A percentile compares a stretch with the other conserved stretches of the same genome.
Evolutionary conservation across 805 yeast species (phyloP).

Genomic region (Wickerhamomyces kurtzmanii): DNA sequence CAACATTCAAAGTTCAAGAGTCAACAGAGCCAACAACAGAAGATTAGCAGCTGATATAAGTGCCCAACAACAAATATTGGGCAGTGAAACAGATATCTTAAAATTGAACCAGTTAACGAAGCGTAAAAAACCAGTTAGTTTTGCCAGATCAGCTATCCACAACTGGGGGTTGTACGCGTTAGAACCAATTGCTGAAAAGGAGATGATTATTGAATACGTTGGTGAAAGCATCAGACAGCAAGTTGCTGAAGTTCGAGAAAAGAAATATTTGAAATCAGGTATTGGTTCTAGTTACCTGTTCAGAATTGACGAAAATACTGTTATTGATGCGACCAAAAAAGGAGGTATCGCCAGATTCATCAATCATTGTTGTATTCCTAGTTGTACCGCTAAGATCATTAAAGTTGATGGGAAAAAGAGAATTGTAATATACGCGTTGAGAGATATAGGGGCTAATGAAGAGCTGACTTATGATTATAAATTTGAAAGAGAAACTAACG

Average conservation of each 20-base stretch:
- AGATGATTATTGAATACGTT: slow-evolving; percentile 96
- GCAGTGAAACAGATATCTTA: slow-evolving; percentile 72
- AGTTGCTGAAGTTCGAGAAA: slow-evolving; percentile 88
- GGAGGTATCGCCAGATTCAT: slow-evolving; percentile 97
- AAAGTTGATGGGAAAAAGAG: slow-evolving; percentile 90
- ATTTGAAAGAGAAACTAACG: slow-evolving; percentile 85
- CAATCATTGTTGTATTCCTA: slow-evolving; percentile 95
- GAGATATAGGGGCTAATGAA: slow-evolving; percentile 81
- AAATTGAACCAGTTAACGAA: slow-evolving; percentile 82
- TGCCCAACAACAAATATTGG: slow-evolving; percentile 68
- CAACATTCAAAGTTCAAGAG: slow-evolving; percentile 63
- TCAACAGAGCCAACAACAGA: slow-evolving; percentile 78
- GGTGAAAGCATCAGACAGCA: slow-evolving; percentile 93
- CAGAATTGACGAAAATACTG: slow-evolving; percentile 87
- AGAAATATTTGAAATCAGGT: slow-evolving; percentile 77
- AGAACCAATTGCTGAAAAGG: slow-evolving; percentile 92
- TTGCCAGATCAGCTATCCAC: slow-evolving; percentile 94
- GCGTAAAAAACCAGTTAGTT: slow-evolving; percentile 89
- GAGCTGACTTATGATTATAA: slow-evolving; percentile 95
- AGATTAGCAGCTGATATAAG: slow-evolving; percentile 84
- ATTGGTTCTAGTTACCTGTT: slow-evolving; percentile 93
- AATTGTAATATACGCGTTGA: slow-evolving; percentile 86
- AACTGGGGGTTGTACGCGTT: slow-evolving; percentile 97
- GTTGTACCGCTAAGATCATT: slow-evolving; percentile 94
- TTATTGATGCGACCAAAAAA: slow-evolving; percentile 92